These are phyloP conservation scores for Populus nigra DNA, from an alignment of 345 rosid genomes.

Conservation along the genomic window DNA sequence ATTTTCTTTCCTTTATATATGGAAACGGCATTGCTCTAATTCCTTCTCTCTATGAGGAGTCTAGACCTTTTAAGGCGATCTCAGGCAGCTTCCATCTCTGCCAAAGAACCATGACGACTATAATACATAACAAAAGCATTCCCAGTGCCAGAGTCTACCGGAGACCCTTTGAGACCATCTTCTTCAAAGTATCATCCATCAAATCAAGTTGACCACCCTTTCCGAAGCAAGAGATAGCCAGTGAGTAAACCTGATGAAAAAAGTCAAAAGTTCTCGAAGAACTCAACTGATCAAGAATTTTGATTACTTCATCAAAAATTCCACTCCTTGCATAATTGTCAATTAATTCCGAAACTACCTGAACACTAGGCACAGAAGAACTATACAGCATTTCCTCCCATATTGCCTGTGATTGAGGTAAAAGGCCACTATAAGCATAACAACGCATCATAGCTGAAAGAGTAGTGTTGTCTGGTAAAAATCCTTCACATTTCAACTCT, in stretches of 20 bases:
- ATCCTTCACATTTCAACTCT: conserved; percentile 44
- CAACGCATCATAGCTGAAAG: conserved; percentile 52
- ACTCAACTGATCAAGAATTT: conserved; percentile 40
- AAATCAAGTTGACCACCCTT: conserved; percentile 53
- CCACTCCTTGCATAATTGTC: conserved; percentile 47
- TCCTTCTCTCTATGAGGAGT: conserved; percentile 47
- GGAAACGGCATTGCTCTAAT: conserved; percentile 58
- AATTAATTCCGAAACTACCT: conserved; percentile 43
- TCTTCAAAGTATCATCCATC: conserved; percentile 53
- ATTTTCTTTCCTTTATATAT: conserved; percentile 44
- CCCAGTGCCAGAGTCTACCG: conserved; percentile 46
- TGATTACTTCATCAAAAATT: conserved; percentile 36
- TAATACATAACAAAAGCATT: conserved; percentile 52
- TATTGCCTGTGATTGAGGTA: conserved; percentile 38
- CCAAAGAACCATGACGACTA: conserved; percentile 49
- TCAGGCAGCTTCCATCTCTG: conserved; percentile 63
- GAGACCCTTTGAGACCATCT: conserved; percentile 45
- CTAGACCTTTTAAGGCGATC: conserved; percentile 52
- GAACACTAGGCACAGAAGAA: conserved; percentile 40
- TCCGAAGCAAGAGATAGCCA: conserved; percentile 64
- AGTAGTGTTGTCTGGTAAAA: conserved; percentile 27
- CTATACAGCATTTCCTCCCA: conserved; percentile 54
- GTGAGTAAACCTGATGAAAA: conserved; percentile 36
- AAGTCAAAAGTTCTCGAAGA: conserved; percentile 27
- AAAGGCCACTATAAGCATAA: conserved; percentile 44